Base-by-base conservation (phyloP, 495 filamentous ascomycete genomes). In the Podospora pseudopauciseta region DNA sequence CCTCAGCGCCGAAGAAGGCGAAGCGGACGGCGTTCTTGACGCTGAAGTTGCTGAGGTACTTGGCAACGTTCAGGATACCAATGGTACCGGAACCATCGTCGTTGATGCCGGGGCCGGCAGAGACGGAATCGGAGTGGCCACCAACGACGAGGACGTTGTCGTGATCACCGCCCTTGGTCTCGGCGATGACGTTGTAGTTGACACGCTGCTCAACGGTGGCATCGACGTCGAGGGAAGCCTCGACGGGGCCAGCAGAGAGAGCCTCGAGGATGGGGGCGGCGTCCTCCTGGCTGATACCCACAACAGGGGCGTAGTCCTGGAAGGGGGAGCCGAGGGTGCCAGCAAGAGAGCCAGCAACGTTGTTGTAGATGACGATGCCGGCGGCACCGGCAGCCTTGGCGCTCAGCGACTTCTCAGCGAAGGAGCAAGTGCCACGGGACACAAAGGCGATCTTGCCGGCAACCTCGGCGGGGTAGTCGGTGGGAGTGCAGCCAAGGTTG, bases 1-100 rank as follows among this genome's bases (percentile, higher is more conserved):
- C 86, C 77, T 91, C 89, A 6, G 84, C 90, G 13, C 86, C 84
- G 86, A 88, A 92, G 80, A 86, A 92, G 66, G 77, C 81, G 75
- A 92, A 91, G 64, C 89, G 87, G 19, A 92, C 86, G 32, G 88
- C 85, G 75, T 91, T 89, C 66, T 85, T 89, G 70, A 86, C 80
- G 44, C 72, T 74, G 81, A 82, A 91, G 55, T 81, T 76, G 56
- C 87, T 74, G 20, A 92, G 83, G 1, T 81, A 78, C 49, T 84
- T 84, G 15, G 90, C 90, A 16, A 90, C 80, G 55, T 87, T 85
- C 11, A 92, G 83, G 68, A 91, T 78, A 57, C 82, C 86, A 74
- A 90, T 85, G 26, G 81, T 83, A 57, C 90, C 90, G 58, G 84
- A 88, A 67, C 90, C 90, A n/a, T 77, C 74, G 32, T 77, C 75